Evolutionary conservation across 2,329 filamentous ascomycete species (phyloP), one percentile per base, ranked within the genome.

Genomic region (Mycosphaerella arachidis): DNA sequence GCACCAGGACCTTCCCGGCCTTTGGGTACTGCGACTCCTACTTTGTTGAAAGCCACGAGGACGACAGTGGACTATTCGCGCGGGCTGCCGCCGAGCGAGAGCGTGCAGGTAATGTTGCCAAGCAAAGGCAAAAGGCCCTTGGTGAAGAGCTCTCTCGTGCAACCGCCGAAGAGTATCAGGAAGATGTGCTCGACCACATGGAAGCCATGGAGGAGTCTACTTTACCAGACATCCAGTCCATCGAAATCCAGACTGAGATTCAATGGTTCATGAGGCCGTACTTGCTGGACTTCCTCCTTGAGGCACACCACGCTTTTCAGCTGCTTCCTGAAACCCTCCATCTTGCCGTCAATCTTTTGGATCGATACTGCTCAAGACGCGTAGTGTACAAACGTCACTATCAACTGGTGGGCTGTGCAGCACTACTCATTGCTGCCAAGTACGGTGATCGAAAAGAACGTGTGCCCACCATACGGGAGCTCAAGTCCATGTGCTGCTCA

Each of bases 221-320:
- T 30, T 82, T 97, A 66, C 91, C 94, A 56, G 94, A 99, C 76
- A 93, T 96, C 74, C 93, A 93, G 75, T 92, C 95, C 37, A 99
- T 99, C 75, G 94, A 99, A 76, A 97, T 97, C 77, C 94, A 99
- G 78, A 92, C 92, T 67, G 94, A 99, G 82, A 97, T 99, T 65
- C 92, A 97, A 75, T 99, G 94, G 94, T 97, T 95, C 79, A 99
- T 99, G 94, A 84, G 94, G 70, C 94, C 94, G 0, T 97, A 97
- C 76, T 87, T 99, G 37, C 90, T 99, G 73, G 94, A 99, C 80
- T 99, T 99, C 78, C 85, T 99, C 67, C 89, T 97, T 70, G 94
- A 99, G 83, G 94, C 93, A 54, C 94, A 99, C 73, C 89, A 91
- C 67, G 93, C 93, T 62, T 99, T 97, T 78, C 89, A 91, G 69